Conservation (phyloP, 331 rosid genomes). For the Prunus yedoensis region DNA sequence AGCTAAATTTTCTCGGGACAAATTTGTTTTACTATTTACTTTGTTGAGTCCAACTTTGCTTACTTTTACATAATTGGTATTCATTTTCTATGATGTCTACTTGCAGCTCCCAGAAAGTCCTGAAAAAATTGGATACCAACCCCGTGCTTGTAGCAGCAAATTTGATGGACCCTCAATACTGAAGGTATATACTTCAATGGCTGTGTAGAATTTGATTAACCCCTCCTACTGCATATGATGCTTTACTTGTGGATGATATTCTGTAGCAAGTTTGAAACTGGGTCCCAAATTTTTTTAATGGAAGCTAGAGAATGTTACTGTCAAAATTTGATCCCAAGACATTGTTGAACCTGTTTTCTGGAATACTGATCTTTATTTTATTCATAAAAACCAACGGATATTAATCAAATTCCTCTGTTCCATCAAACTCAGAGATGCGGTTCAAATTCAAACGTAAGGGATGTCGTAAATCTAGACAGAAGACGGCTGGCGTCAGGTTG, state of each 20-base stretch:
- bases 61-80: not conserved
- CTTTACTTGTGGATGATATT: not conserved
- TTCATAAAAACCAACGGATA: not conserved
- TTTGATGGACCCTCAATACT: conserved; percentile 68
- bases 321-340: not conserved
- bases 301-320: too few relatives aligned
- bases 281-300: not conserved
- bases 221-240: not conserved
- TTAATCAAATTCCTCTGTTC: conserved; percentile 17
- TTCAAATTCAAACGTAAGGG: conserved; percentile 67
- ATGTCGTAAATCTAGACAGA: conserved; percentile 40
- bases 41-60: not conserved
- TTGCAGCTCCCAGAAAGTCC: conserved; percentile 50
- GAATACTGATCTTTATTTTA: not conserved
- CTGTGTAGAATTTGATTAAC: not conserved
- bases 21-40: not conserved
- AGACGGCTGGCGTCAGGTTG: conserved; percentile 47
- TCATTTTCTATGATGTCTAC: conserved; percentile 9
- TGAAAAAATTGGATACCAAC: conserved; percentile 42
- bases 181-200: conserved; percentile 47
- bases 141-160: conserved; percentile 46
- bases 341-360: not conserved
- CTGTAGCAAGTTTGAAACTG: not conserved
- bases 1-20: not conserved
- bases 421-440: conserved; percentile 64